Percentiles rank a stretch among this genome's conserved stretches.
Conservation (phyloP, 1,139 yeast species). For the Lodderomyces orthopsilosis region DNA sequence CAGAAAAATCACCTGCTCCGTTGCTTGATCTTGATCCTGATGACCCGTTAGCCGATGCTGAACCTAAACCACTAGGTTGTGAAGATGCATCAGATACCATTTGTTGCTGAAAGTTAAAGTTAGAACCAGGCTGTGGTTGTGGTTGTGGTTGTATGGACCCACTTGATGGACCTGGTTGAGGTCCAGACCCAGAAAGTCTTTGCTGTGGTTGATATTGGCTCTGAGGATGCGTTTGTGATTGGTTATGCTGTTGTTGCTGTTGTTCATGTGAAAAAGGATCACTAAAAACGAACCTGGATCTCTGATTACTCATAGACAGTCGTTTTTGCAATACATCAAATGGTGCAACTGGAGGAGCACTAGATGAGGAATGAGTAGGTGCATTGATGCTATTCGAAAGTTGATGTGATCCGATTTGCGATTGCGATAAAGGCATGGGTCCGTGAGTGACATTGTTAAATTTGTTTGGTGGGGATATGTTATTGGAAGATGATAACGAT, state of each 20-base stretch:
- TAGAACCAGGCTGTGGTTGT: constrained; percentile 7
- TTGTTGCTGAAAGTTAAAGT: constrained; percentile 11
- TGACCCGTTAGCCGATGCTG: constrained; percentile 16
- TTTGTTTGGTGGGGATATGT: constrained; percentile 16
- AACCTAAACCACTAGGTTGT: constrained; percentile 15
- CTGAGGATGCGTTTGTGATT: constrained; percentile 14
- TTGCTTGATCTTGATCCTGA: background rate
- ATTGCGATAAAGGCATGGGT: constrained; percentile 12
- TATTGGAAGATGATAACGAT: constrained; percentile 16
- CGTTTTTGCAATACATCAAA: constrained; percentile 31
- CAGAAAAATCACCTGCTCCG: constrained; percentile 25
- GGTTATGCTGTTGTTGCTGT: constrained; percentile 15
- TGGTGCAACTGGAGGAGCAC: constrained; percentile 5
- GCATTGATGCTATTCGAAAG: constrained; percentile 7
- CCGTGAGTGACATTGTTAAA: background rate
- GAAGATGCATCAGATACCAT: constrained; percentile 7
- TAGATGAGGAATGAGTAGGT: background rate
- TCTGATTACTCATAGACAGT: constrained; percentile 53
- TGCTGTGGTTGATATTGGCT: constrained; percentile 13
- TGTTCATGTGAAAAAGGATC: constrained; percentile 51
- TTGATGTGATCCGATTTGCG: constrained; percentile 15
- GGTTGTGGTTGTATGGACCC: constrained; percentile 6
- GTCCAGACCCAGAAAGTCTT: constrained; percentile 12
- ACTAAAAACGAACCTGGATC: constrained; percentile 68
- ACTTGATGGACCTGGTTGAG: background rate